These are phyloP conservation scores for Clarireedia monteithiana DNA, from an alignment of 2,329 filamentous ascomycete species.

Conservation along the genomic window DNA sequence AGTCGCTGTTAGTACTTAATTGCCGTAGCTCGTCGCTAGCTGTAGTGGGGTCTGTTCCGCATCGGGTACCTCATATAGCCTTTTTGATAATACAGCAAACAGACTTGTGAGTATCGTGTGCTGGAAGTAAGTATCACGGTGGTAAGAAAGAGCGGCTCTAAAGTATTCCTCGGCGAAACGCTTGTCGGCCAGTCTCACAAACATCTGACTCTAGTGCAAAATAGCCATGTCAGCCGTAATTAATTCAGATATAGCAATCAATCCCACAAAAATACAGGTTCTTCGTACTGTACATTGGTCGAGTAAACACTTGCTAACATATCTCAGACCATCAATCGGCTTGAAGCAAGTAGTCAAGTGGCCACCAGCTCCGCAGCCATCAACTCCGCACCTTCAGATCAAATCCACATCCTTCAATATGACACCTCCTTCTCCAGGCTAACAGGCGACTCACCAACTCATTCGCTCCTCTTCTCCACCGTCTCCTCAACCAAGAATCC, in stretches of 20 bases:
- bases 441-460: constrained; percentile 29
- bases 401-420: constrained; percentile 33
- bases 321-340: neutral
- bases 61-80: neutral
- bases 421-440: constrained; percentile 31
- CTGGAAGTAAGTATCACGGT: no score
- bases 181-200: neutral
- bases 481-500: constrained; percentile 34
- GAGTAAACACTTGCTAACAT: neutral
- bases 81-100: neutral
- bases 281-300: neutral
- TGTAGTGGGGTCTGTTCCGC: neutral
- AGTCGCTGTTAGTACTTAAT: neutral
- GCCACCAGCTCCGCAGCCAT: constrained; percentile 10
- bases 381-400: constrained; percentile 13
- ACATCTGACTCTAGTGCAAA: neutral
- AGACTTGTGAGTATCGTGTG: no score
- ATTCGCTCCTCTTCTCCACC: constrained; percentile 37
- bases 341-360: constrained; percentile 1
- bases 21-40: neutral
- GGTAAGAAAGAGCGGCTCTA: no score
- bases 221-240: constrained; percentile 11
- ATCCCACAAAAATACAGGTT: constrained; percentile 7
- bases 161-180: neutral
- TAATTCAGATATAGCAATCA: constrained; percentile 4